phyloP scores from a whole-genome alignment of 176 grass and related monocot genomes.

The Saccharum spontaneum region DNA sequence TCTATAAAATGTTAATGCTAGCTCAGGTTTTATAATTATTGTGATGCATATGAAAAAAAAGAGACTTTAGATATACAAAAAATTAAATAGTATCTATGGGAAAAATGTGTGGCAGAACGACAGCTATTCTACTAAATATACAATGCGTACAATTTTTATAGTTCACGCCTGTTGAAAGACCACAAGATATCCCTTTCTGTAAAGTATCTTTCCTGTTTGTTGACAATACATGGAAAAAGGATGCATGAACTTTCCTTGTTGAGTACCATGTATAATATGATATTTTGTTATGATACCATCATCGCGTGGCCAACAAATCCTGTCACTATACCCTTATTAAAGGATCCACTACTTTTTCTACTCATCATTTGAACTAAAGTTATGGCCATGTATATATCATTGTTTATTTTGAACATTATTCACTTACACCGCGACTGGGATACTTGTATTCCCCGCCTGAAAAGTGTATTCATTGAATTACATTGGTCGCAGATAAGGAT shows the following conservation, averaged over 20 bases:
- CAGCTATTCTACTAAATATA: background rate
- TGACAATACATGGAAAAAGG: background rate
- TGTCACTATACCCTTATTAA: background rate
- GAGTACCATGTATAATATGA: background rate
- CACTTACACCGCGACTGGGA: background rate
- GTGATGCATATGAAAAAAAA: background rate
- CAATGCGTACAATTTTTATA: background rate
- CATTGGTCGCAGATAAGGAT: background rate
- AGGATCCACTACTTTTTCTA: background rate
- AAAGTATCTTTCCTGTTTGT: background rate
- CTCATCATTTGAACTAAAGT: constrained; percentile 19
- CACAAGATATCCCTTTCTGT: background rate
- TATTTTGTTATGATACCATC: constrained; percentile 16
- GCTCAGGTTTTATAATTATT: background rate
- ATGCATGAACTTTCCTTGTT: background rate
- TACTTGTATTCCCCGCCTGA: background rate
- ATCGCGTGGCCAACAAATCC: background rate
- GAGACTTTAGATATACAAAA: background rate
- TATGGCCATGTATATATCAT: constrained; percentile 5
- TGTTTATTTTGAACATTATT: background rate
- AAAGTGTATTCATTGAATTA: constrained; percentile 22
- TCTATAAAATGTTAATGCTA: background rate
- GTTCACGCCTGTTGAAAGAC: background rate
- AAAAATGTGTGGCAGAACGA: background rate
- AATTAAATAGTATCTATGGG: background rate